phyloP scores from a whole-genome alignment of 768 basidiomycete genomes.

The Auricularia heimuer region DNA sequence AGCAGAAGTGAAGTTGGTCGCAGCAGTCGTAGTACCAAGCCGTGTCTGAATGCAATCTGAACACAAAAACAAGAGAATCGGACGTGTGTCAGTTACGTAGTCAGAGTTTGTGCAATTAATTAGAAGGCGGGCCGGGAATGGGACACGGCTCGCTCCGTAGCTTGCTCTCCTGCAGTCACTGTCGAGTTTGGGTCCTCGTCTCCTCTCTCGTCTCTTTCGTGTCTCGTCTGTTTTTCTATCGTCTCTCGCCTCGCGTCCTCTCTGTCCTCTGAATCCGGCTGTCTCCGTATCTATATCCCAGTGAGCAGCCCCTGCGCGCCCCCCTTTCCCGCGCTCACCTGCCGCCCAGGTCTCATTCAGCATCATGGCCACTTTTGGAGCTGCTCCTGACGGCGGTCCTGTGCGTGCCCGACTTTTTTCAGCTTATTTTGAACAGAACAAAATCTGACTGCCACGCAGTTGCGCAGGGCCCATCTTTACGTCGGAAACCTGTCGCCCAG shows the following conservation, averaged over 20 bases:
- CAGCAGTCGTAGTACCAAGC: neutral
- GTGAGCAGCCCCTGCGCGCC: slow-evolving; percentile 29
- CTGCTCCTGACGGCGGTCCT: slow-evolving; percentile 14
- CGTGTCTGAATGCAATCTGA: too few species aligned
- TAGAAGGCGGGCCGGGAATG: neutral
- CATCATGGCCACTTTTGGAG: neutral
- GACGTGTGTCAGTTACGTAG: too few species aligned
- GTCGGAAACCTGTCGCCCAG: slow-evolving; percentile 96
- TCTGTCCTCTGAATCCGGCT: slow-evolving; percentile 10
- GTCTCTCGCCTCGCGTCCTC: slow-evolving; percentile 38
- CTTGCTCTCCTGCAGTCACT: slow-evolving; percentile 20
- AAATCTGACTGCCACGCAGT: slow-evolving; percentile 2
- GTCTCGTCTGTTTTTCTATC: slow-evolving; percentile 33
- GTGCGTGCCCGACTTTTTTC: slow-evolving; percentile 11
- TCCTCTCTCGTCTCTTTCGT: slow-evolving; percentile 23
- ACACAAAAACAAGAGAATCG: too few species aligned
- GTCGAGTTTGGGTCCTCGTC: slow-evolving; percentile 25
- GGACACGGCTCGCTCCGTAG: slow-evolving; percentile 9
- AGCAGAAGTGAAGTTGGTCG: slow-evolving; percentile 20
- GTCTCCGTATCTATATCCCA: slow-evolving; percentile 31
- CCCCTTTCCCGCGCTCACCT: neutral
- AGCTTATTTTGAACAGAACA: neutral
- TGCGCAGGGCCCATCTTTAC: slow-evolving; percentile 79
- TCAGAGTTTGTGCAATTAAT: too few species aligned
- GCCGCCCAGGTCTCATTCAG: neutral